phyloP scores from a whole-genome alignment of 179 eudicot genomes.

The Camellia oleifera region DNA sequence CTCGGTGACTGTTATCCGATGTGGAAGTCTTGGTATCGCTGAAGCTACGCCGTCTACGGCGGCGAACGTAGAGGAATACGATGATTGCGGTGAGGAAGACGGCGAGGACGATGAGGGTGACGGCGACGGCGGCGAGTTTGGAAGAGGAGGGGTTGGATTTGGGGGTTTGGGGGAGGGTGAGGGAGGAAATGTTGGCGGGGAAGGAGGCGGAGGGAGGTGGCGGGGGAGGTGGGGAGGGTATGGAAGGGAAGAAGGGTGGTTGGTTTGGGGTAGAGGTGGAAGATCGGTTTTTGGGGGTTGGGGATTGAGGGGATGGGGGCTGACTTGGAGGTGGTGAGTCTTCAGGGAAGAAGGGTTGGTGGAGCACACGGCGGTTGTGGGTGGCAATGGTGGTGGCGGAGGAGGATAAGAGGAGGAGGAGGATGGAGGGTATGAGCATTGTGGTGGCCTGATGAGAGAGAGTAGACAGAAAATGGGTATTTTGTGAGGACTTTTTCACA shows the following conservation, averaged over 20 bases:
- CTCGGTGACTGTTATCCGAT: slow-evolving; percentile 31
- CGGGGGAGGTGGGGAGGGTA: slow-evolving; percentile 55
- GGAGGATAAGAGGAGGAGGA: slow-evolving; percentile 27
- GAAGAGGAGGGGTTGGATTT: slow-evolving; percentile 28
- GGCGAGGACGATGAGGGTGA: slow-evolving; percentile 46
- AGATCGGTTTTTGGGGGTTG: slow-evolving; percentile 36
- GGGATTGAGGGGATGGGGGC: slow-evolving; percentile 38
- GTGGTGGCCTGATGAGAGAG: slow-evolving; percentile 14
- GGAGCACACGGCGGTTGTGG: slow-evolving; percentile 67
- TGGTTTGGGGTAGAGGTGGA: slow-evolving; percentile 38
- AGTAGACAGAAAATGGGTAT: not conserved
- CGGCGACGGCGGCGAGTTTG: slow-evolving; percentile 52
- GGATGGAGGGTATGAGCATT: slow-evolving; percentile 24
- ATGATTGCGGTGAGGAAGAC: slow-evolving; percentile 47
- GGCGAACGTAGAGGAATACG: slow-evolving; percentile 49
- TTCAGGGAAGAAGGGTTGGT: slow-evolving; percentile 67
- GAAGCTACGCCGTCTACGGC: slow-evolving; percentile 20
- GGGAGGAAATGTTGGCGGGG: slow-evolving; percentile 83
- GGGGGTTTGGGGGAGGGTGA: slow-evolving; percentile 55
- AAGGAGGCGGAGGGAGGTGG: slow-evolving; percentile 49
- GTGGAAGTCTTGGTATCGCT: slow-evolving; percentile 28
- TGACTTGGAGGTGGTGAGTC: slow-evolving; percentile 40
- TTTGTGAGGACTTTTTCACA: not conserved
- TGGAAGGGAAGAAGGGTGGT: slow-evolving; percentile 59
- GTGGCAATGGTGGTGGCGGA: slow-evolving; percentile 16